Percentiles rank a stretch among this genome's conserved stretches.
phyloP scores from a whole-genome alignment of 176 grass and related monocot genomes.

The Bonia amplexicaulis region DNA sequence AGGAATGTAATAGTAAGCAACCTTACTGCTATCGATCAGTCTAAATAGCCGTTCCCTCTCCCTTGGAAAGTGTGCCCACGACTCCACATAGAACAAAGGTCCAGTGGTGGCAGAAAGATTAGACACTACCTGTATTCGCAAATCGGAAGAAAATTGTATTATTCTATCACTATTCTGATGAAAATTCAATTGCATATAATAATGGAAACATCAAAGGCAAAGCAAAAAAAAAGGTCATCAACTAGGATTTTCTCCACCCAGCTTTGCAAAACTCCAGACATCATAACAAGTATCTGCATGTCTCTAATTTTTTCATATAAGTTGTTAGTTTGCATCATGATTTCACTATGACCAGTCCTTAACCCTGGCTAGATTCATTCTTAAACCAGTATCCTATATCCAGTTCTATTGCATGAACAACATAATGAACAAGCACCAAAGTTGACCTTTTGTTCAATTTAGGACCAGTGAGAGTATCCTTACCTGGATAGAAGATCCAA shows the following conservation, averaged over 20 bases:
- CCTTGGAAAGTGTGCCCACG: slow-evolving; percentile 81
- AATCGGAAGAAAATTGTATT: slow-evolving; percentile 6
- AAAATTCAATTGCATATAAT: not conserved
- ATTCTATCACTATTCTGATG: not conserved
- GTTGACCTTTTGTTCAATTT: not conserved
- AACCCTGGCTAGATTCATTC: not conserved
- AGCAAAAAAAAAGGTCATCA: not conserved
- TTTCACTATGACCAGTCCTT: not conserved
- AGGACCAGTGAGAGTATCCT: not conserved
- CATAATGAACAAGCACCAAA: not conserved
- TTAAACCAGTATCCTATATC: not conserved
- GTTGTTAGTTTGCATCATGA: not conserved
- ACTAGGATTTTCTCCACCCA: not conserved
- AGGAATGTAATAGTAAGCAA: slow-evolving; percentile 31
- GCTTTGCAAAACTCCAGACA: no score
- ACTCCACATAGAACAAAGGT: slow-evolving; percentile 73
- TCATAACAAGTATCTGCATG: not conserved
- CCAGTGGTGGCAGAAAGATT: slow-evolving; percentile 83
- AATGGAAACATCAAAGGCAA: not conserved
- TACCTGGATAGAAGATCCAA: slow-evolving; percentile 94
- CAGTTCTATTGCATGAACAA: not conserved
- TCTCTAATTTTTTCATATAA: not conserved
- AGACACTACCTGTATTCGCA: slow-evolving; percentile 68
- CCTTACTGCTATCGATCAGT: slow-evolving; percentile 87
- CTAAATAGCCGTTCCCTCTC: slow-evolving; percentile 78